Conservation (phyloP, 1,284 basidiomycete species). For the Ganoderma leucocontextum region DNA sequence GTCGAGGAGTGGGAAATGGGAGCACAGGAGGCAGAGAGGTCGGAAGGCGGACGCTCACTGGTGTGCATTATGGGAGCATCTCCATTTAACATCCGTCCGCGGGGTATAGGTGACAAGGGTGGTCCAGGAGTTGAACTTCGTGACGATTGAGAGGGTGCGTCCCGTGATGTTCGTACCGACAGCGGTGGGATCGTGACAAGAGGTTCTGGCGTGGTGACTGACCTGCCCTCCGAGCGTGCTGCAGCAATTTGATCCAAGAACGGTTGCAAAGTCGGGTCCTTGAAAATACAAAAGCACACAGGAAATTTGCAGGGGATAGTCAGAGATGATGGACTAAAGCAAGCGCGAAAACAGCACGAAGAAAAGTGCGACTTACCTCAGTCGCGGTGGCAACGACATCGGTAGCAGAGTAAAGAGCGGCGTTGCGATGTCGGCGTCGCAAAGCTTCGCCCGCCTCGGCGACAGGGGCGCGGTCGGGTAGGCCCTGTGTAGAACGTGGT, state of each 20-base stretch:
- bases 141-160: background rate
- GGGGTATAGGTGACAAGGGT: slow-evolving; percentile 6
- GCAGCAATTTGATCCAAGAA: slow-evolving; percentile 31
- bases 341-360: slow-evolving; percentile 4
- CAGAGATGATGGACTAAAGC: slow-evolving; percentile 3
- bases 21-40: slow-evolving; percentile 5
- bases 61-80: slow-evolving; percentile 21
- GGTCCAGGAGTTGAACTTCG: slow-evolving; percentile 16
- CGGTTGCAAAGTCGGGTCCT: slow-evolving; percentile 32
- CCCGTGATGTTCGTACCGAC: slow-evolving; percentile 12
- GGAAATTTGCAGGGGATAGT: slow-evolving; percentile 5
- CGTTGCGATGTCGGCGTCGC: slow-evolving; percentile 38
- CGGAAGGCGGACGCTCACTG: slow-evolving; percentile 26
- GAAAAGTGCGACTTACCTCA: slow-evolving; percentile 39
- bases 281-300: background rate
- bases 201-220: slow-evolving; percentile 1
- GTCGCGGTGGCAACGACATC: slow-evolving; percentile 43
- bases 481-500: slow-evolving; percentile 17
- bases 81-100: slow-evolving; percentile 24
- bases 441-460: slow-evolving; percentile 24
- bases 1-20: slow-evolving; percentile 30
- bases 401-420: slow-evolving; percentile 37
- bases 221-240: slow-evolving; percentile 23
- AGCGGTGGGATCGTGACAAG: slow-evolving; percentile 16
- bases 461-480: slow-evolving; percentile 22